These are phyloP conservation scores for Tulasnella sp. DNA, from an alignment of 768 basidiomycete genomes.

Conservation along the genomic window DNA sequence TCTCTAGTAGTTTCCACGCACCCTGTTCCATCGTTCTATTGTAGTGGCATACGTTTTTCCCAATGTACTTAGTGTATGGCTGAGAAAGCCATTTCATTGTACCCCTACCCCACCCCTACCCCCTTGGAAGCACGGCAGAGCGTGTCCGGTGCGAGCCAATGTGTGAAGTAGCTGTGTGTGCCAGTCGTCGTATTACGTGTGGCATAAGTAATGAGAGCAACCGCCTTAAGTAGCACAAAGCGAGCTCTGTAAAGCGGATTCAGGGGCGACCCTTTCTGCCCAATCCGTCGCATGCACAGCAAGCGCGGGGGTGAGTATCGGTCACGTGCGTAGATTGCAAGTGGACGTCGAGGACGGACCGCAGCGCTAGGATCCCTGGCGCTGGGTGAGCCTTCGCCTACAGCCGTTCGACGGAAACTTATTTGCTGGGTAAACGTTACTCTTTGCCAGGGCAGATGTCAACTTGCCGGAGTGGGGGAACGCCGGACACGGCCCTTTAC, in stretches of 20 bases:
- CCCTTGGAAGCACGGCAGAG: neutral
- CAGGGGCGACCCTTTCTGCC: neutral
- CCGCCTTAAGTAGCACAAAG: neutral
- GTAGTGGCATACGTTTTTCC: neutral
- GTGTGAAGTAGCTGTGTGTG: neutral
- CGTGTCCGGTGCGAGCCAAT: neutral
- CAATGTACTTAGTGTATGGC: neutral
- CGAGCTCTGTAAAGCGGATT: neutral
- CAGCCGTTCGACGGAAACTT: neutral
- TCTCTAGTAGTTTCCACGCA: conserved; percentile 6
- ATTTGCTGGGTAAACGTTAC: neutral
- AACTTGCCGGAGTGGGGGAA: neutral
- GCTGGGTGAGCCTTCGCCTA: neutral
- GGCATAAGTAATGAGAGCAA: neutral
- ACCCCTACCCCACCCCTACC: neutral
- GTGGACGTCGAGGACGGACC: neutral
- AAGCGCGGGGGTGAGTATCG: neutral
- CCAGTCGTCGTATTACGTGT: neutral
- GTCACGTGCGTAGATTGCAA: neutral
- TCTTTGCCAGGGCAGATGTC: neutral
- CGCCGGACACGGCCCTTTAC: too few relatives aligned
- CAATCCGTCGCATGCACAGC: neutral
- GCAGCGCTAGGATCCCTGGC: neutral
- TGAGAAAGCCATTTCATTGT: conserved; percentile 8
- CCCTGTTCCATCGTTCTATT: neutral